phyloP scores from a whole-genome alignment of 179 eudicot species.

The Gypsophila paniculata region DNA sequence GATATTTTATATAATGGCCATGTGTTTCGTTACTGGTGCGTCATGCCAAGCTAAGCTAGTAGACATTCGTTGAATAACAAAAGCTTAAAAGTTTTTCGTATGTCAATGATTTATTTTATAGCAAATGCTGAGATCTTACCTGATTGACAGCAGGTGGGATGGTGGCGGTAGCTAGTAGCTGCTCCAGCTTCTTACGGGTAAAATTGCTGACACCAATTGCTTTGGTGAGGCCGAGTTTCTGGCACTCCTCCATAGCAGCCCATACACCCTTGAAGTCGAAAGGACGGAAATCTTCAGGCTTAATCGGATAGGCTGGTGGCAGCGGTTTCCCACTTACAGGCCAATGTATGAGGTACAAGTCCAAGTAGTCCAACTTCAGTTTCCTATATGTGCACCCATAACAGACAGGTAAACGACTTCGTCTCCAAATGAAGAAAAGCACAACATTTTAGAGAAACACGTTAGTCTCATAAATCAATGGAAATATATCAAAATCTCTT shows the following conservation, averaged over 20 bases:
- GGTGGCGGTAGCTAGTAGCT: constrained; percentile 41
- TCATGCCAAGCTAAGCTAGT: no score
- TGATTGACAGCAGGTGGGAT: constrained; percentile 70
- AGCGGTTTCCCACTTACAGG: constrained; percentile 45
- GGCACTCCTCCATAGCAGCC: constrained; percentile 69
- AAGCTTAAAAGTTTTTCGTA: not conserved
- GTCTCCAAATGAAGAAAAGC: not conserved
- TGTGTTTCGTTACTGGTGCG: no score
- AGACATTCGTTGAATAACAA: no score
- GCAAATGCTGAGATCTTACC: constrained; percentile 24
- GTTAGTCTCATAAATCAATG: not conserved
- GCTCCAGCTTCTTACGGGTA: constrained; percentile 41
- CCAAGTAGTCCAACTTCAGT: constrained; percentile 54
- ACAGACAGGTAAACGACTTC: not conserved
- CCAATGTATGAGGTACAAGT: constrained; percentile 59
- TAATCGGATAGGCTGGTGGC: constrained; percentile 32
- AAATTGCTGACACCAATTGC: constrained; percentile 68
- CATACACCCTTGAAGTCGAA: constrained; percentile 47
- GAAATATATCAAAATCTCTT: no score
- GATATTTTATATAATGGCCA: no score
- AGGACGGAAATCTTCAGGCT: constrained; percentile 35
- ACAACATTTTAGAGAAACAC: not conserved
- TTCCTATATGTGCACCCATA: constrained; percentile 30
- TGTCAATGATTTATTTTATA: not conserved
- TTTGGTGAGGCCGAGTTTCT: constrained; percentile 51